These are phyloP conservation scores for Brachypodium distachyon DNA, from an alignment of 202 grass and related monocot species.

Conservation along the genomic window DNA sequence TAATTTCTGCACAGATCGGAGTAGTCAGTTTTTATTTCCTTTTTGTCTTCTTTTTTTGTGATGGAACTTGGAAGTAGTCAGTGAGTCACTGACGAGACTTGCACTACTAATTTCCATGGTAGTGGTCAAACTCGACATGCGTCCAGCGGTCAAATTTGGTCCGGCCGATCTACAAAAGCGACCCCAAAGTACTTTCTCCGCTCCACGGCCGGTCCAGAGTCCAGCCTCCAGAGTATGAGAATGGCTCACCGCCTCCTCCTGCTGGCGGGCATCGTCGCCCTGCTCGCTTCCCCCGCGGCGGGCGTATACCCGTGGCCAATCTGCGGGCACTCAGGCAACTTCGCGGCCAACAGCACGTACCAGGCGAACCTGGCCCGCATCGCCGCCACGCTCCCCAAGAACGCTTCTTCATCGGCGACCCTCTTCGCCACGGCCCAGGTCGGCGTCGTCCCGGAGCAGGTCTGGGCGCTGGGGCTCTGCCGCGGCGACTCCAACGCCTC, in stretches of 20 bases:
- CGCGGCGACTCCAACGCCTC: slow-evolving; percentile 30
- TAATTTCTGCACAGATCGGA: too few relatives aligned
- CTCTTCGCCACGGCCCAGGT: slow-evolving; percentile 20
- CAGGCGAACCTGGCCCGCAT: slow-evolving; percentile 10
- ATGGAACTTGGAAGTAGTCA: too few relatives aligned
- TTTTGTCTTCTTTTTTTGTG: too few relatives aligned
- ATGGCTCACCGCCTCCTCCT: background rate
- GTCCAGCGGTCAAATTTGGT: background rate
- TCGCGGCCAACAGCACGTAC: slow-evolving; percentile 29
- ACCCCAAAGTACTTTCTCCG: background rate
- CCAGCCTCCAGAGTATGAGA: too few relatives aligned
- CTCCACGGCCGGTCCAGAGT: too few relatives aligned
- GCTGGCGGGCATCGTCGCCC: background rate
- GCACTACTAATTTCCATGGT: background rate
- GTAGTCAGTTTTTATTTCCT: too few relatives aligned
- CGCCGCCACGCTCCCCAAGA: slow-evolving; percentile 14
- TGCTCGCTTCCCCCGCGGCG: background rate
- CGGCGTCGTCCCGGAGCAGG: slow-evolving; percentile 27
- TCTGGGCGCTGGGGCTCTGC: slow-evolving; percentile 41
- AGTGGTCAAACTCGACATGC: too few relatives aligned
- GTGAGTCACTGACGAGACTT: too few relatives aligned
- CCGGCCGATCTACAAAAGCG: background rate
- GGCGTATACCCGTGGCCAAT: background rate
- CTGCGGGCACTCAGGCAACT: slow-evolving; percentile 1
- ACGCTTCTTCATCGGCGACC: slow-evolving; percentile 1